phyloP scores from a whole-genome alignment of 2,329 filamentous ascomycete species.

The Alternaria consortialis region DNA sequence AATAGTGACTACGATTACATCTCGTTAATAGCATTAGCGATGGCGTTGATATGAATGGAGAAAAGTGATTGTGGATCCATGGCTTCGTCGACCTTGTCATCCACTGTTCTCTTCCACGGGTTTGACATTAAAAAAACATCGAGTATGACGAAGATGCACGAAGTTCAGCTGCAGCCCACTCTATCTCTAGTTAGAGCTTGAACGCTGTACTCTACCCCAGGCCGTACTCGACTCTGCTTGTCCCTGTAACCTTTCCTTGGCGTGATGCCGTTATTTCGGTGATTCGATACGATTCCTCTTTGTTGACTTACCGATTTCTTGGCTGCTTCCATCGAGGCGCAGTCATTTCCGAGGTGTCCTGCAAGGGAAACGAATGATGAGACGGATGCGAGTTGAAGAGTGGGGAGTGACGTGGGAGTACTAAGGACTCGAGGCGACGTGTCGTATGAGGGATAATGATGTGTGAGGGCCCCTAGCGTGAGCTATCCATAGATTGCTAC shows the following conservation, averaged over 20 bases:
- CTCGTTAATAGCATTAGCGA: conserved; percentile 22
- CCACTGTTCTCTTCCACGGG: background rate
- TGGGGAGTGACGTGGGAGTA: background rate
- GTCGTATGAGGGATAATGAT: background rate
- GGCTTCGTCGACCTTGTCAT: background rate
- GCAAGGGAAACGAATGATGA: background rate
- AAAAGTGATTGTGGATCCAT: background rate
- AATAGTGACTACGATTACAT: conserved; percentile 47
- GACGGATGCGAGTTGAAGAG: background rate
- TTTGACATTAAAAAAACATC: background rate
- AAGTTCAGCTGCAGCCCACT: background rate
- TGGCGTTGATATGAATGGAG: conserved; percentile 17
- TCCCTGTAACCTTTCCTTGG: background rate
- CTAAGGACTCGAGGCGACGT: background rate
- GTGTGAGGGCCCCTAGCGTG: background rate
- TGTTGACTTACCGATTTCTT: background rate
- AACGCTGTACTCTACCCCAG: background rate
- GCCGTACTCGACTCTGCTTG: background rate
- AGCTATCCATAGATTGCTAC: background rate
- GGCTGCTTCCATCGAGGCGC: background rate
- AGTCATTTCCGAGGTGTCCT: background rate
- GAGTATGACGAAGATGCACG: background rate
- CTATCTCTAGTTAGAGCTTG: background rate
- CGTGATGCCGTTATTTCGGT: background rate
- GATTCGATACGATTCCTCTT: background rate